Conservation (phyloP, 305 asterid genomes). For the Withania somnifera region DNA sequence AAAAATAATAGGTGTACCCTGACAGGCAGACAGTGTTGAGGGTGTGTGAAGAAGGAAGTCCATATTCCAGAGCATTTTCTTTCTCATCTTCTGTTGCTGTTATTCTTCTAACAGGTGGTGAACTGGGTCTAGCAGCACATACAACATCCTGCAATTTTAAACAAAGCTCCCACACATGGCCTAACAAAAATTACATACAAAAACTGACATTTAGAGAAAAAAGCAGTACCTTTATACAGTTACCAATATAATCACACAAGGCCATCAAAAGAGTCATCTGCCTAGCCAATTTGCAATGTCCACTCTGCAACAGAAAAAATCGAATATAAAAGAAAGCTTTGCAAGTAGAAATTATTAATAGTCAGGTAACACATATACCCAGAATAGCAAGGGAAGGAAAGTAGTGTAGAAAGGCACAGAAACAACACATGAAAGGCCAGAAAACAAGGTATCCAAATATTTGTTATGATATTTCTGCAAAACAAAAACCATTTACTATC, state of each 20-base stretch:
- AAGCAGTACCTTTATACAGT: conserved; percentile 59
- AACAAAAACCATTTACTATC: background rate
- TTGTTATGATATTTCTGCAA: conserved; percentile 65
- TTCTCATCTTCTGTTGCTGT: conserved; percentile 81
- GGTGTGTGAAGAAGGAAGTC: conserved; percentile 95
- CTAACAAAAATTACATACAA: background rate
- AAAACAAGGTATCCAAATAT: conserved; percentile 67
- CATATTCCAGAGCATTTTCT: conserved; percentile 92
- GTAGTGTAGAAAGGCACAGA: conserved; percentile 98
- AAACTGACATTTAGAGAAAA: background rate
- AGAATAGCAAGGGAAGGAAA: conserved; percentile 90
- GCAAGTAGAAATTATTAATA: background rate
- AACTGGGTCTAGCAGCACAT: conserved; percentile 76
- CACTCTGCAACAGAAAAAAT: conserved; percentile 42
- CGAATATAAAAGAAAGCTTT: background rate
- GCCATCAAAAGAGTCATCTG: conserved; percentile 94
- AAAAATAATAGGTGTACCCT: conserved; percentile 38
- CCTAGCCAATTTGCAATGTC: conserved; percentile 92
- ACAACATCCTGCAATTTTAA: conserved; percentile 54
- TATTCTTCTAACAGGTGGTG: conserved; percentile 71
- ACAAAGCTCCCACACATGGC: background rate
- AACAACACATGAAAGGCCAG: conserved; percentile 76
- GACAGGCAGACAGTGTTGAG: conserved; percentile 92
- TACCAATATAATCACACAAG: conserved; percentile 80
- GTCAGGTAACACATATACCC: conserved; percentile 26